Percentiles rank a stretch among this genome's conserved stretches.
These are phyloP conservation scores for Geotrichum reessii DNA, from an alignment of 1,139 yeast species.

Conservation along the genomic window DNA sequence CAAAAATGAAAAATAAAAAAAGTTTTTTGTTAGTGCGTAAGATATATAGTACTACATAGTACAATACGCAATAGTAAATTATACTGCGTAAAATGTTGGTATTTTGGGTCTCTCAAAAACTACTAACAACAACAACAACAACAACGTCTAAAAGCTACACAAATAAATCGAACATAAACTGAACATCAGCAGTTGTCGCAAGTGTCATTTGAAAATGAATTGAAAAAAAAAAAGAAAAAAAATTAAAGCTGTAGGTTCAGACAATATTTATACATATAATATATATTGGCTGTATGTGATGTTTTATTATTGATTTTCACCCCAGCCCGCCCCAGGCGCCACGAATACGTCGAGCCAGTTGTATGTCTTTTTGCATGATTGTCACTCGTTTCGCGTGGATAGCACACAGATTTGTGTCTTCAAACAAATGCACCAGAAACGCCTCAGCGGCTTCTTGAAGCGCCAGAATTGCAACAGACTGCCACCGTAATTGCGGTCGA, in stretches of 20 bases:
- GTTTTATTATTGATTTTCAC: background rate
- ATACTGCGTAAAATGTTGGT: too few species aligned
- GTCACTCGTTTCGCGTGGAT: conserved; percentile 92
- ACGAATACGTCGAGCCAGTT: conserved; percentile 81
- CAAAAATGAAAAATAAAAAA: background rate
- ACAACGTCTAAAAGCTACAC: too few species aligned
- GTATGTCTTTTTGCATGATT: conserved; percentile 89
- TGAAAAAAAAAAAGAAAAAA: background rate
- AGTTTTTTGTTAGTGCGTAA: too few species aligned
- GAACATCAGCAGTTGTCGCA: too few species aligned
- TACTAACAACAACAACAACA: too few species aligned
- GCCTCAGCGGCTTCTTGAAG: conserved; percentile 93
- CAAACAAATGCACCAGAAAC: conserved; percentile 74
- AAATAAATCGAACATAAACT: too few species aligned
- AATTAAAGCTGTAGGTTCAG: background rate
- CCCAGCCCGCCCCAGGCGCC: conserved; percentile 40
- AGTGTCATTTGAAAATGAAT: too few species aligned
- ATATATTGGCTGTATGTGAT: background rate
- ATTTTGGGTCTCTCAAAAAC: background rate
- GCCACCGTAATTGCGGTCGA: conserved; percentile 71
- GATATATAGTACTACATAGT: too few species aligned
- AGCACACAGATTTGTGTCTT: conserved; percentile 87
- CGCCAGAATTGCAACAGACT: conserved; percentile 79
- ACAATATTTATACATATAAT: too few species aligned
- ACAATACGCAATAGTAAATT: too few species aligned